Evolutionary conservation across 306 rosid species (phyloP).

Genomic region (Dryas octopetala): DNA sequence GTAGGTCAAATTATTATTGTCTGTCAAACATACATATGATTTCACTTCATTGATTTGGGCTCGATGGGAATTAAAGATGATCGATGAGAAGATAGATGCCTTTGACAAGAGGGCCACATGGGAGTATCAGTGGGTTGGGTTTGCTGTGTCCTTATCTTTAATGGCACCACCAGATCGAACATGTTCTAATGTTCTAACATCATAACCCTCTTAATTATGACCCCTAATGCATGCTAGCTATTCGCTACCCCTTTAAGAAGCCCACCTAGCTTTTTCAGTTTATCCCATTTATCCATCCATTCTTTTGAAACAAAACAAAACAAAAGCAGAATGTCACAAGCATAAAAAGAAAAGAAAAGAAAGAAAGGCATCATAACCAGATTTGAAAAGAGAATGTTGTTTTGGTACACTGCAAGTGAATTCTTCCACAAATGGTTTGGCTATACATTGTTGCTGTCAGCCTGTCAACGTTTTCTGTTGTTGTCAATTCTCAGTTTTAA

Average conservation of each 20-base stretch:
- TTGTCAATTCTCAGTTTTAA: background rate
- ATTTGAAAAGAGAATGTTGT: conserved; percentile 12
- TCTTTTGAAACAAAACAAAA: conserved; percentile 27
- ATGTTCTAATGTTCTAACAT: conserved; percentile 46
- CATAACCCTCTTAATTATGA: conserved; percentile 34
- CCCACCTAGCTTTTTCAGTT: background rate
- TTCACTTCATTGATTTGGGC: conserved; percentile 4
- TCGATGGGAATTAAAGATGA: background rate
- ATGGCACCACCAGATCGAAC: conserved; percentile 36
- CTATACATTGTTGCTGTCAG: background rate
- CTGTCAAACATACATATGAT: conserved; percentile 18
- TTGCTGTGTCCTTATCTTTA: conserved; percentile 39
- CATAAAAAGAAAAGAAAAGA: background rate
- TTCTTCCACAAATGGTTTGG: background rate
- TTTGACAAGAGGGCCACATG: conserved; percentile 41
- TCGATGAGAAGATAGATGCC: conserved; percentile 4
- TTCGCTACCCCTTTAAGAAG: too few species aligned
- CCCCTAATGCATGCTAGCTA: background rate
- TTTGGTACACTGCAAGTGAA: background rate
- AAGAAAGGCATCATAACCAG: conserved; percentile 3
- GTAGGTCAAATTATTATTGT: conserved; percentile 32
- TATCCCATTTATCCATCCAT: conserved; percentile 16
- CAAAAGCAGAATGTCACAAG: conserved; percentile 32
- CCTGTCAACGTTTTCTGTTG: background rate
- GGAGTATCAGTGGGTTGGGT: conserved; percentile 39